Percentiles rank a stretch among this genome's conserved stretches.
Conservation (phyloP, 306 rosid genomes). For the Styphnolobium japonicum region DNA sequence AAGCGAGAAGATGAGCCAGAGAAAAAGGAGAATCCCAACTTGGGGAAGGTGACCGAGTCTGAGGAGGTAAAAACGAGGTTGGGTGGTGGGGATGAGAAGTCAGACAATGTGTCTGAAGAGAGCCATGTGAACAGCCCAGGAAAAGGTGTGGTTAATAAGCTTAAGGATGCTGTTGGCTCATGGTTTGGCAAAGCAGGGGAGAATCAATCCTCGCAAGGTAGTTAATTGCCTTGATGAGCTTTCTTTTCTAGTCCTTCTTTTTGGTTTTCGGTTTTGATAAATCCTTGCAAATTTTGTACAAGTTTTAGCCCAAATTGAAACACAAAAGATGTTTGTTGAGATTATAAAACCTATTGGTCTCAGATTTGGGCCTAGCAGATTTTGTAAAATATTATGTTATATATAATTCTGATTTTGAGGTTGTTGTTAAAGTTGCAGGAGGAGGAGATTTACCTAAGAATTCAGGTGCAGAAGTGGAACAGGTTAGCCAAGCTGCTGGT, state of each 20-base stretch:
- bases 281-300: neutral
- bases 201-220: slow-evolving; percentile 43
- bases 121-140: slow-evolving; percentile 24
- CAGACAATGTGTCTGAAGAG: slow-evolving; percentile 8
- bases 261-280: neutral
- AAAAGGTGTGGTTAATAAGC: slow-evolving; percentile 38
- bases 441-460: slow-evolving; percentile 24
- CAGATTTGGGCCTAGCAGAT: neutral
- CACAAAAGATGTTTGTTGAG: too few species aligned
- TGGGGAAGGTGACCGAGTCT: slow-evolving; percentile 43
- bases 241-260: neutral
- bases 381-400: neutral
- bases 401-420: slow-evolving; percentile 13
- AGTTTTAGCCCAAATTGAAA: too few species aligned
- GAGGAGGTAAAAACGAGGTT: slow-evolving; percentile 31
- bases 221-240: neutral
- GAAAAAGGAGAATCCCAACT: neutral
- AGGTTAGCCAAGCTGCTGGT: neutral
- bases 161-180: slow-evolving; percentile 51
- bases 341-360: too few species aligned
- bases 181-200: slow-evolving; percentile 53
- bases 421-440: slow-evolving; percentile 24
- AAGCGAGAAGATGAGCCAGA: neutral
- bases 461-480: neutral
- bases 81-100: slow-evolving; percentile 26